These are phyloP conservation scores for Manihot esculenta DNA, from an alignment of 441 rosid genomes.

Conservation along the genomic window DNA sequence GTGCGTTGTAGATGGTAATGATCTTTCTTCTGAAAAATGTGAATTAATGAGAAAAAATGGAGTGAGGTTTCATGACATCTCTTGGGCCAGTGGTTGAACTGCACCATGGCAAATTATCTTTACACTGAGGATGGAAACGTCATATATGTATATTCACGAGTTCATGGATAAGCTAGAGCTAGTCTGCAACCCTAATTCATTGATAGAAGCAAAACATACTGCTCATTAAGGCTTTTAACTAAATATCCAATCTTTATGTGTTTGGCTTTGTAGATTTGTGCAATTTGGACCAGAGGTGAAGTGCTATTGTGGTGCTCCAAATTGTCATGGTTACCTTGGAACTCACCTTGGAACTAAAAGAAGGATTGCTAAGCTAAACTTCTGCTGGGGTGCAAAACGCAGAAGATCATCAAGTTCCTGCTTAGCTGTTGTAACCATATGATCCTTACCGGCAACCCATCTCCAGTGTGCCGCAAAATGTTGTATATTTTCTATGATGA, in stretches of 20 bases:
- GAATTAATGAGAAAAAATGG: too few relatives aligned
- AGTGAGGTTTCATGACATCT: too few relatives aligned
- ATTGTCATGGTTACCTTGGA: constrained; percentile 83
- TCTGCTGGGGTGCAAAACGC: constrained; percentile 90
- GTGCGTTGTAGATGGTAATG: background rate
- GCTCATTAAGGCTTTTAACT: background rate
- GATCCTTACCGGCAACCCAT: constrained; percentile 17
- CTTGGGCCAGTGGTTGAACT: background rate
- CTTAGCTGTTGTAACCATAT: constrained; percentile 37
- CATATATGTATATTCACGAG: too few relatives aligned
- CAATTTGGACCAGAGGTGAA: constrained; percentile 90
- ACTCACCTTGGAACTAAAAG: constrained; percentile 70
- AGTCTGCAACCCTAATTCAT: background rate
- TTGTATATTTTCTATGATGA: constrained; percentile 20
- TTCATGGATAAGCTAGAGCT: background rate
- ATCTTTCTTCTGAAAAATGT: background rate
- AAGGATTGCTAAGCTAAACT: constrained; percentile 50
- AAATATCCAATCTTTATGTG: background rate
- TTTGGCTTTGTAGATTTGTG: constrained; percentile 59
- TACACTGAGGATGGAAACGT: too few relatives aligned
- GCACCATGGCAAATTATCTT: background rate
- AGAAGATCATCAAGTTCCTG: constrained; percentile 53
- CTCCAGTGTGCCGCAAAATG: constrained; percentile 9
- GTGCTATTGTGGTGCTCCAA: constrained; percentile 73
- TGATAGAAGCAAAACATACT: background rate